A percentile compares a stretch with the other conserved stretches of the same genome.
These are phyloP conservation scores for Colletotrichum cordylinicola DNA, from an alignment of 2,329 filamentous ascomycete genomes.

Conservation along the genomic window DNA sequence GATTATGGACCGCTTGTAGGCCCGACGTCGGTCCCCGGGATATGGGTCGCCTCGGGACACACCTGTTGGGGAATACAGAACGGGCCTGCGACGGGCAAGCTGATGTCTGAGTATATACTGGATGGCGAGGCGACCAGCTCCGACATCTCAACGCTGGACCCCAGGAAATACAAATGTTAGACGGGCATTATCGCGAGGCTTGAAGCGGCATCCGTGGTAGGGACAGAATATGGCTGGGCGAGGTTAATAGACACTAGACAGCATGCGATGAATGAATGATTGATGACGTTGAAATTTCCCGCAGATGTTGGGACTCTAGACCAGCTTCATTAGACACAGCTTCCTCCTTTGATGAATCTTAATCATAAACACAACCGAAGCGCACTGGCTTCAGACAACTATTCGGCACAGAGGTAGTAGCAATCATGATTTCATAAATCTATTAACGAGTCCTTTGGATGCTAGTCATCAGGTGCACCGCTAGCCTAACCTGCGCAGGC, in stretches of 20 bases:
- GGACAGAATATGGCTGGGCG: neutral
- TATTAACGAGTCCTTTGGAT: neutral
- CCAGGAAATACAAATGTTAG: conserved; percentile 64
- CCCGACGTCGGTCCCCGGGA: conserved; percentile 71
- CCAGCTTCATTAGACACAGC: neutral
- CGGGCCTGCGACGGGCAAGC: conserved; percentile 82
- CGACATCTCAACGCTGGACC: conserved; percentile 70
- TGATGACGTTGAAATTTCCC: neutral
- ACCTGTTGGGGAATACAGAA: conserved; percentile 99
- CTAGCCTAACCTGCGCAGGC: neutral
- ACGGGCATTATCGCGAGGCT: neutral
- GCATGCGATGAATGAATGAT: neutral
- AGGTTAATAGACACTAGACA: neutral
- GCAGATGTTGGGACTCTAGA: too few relatives aligned
- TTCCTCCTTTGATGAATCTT: neutral
- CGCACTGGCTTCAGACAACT: fast-evolving
- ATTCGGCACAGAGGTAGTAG: too few relatives aligned
- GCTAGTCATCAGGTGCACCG: neutral
- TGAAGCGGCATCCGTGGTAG: neutral
- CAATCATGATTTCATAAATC: neutral
- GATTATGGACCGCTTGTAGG: conserved; percentile 78
- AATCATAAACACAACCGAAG: neutral
- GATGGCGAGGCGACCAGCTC: conserved; percentile 75
- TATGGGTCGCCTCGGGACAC: conserved; percentile 87
- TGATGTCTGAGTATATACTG: conserved; percentile 81